Percentiles rank a stretch among this genome's conserved stretches.
These are phyloP conservation scores for Casuarina cunninghamiana DNA, from an alignment of 306 rosid species.

Conservation along the genomic window DNA sequence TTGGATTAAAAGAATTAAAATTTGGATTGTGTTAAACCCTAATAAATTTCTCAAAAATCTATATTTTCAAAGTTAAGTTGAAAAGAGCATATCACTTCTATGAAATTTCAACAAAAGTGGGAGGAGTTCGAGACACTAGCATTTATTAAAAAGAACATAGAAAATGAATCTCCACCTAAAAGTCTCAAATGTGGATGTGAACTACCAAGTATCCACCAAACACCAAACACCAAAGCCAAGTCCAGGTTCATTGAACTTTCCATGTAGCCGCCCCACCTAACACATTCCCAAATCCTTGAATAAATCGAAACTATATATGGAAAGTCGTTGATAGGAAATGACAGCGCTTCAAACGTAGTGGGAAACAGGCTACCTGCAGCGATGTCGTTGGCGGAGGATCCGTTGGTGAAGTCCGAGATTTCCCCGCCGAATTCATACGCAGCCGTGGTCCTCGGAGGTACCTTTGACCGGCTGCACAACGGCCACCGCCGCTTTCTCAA, in stretches of 20 bases:
- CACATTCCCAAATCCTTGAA: not conserved
- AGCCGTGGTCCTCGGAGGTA: slow-evolving; percentile 87
- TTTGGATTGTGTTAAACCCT: too few relatives aligned
- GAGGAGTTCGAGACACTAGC: too few relatives aligned
- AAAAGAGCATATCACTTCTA: too few relatives aligned
- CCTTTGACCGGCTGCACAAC: slow-evolving; percentile 87
- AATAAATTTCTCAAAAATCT: too few relatives aligned
- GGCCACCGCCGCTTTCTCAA: slow-evolving; percentile 94
- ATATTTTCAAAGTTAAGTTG: too few relatives aligned
- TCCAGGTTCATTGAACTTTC: slow-evolving; percentile 20
- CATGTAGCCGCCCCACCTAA: not conserved
- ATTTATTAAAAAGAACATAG: too few relatives aligned
- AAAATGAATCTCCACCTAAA: too few relatives aligned
- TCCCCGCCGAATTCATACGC: slow-evolving; percentile 76
- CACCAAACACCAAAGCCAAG: not conserved
- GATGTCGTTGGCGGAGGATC: slow-evolving; percentile 56
- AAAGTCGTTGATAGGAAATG: not conserved
- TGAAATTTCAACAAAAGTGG: too few relatives aligned
- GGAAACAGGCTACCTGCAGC: not conserved
- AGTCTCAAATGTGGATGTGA: too few relatives aligned
- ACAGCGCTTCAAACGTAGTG: not conserved
- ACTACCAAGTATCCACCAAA: too few relatives aligned
- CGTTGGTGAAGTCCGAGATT: slow-evolving; percentile 39
- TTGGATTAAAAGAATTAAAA: too few relatives aligned
- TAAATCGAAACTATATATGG: too few relatives aligned